Evolutionary conservation across 768 basidiomycete genomes (phyloP).

Genomic region (Galerina sulciceps): DNA sequence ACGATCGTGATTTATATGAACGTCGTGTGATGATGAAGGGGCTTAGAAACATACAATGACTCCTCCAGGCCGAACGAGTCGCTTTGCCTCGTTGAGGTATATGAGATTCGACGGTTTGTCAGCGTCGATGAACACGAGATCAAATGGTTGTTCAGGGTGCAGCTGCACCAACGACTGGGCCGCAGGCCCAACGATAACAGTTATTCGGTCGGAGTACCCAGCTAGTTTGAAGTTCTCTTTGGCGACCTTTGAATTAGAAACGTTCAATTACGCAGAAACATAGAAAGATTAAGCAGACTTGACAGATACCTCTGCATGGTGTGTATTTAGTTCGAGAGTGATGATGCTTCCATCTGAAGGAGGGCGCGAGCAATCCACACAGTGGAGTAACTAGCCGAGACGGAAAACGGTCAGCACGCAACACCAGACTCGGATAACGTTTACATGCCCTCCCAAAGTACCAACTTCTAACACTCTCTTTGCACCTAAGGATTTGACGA

Average conservation of each 20-base stretch:
- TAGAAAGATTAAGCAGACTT: background rate
- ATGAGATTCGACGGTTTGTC: constrained; percentile 60
- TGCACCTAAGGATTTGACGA: constrained; percentile 54
- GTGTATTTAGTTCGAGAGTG: constrained; percentile 50
- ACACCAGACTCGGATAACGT: background rate
- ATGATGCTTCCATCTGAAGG: constrained; percentile 53
- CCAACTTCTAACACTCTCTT: constrained; percentile 68
- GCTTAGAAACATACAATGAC: constrained; percentile 49
- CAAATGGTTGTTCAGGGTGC: constrained; percentile 54
- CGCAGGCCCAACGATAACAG: constrained; percentile 57
- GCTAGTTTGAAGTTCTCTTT: constrained; percentile 58
- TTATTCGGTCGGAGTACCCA: constrained; percentile 51
- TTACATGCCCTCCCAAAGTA: constrained; percentile 62
- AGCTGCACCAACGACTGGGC: constrained; percentile 52
- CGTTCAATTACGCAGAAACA: background rate
- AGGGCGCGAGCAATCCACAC: constrained; percentile 47
- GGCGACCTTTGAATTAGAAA: constrained; percentile 47
- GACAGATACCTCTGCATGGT: constrained; percentile 45
- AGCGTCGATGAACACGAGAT: constrained; percentile 75
- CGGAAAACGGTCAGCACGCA: background rate
- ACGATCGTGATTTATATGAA: background rate
- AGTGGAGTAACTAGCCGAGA: constrained; percentile 40
- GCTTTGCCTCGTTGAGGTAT: constrained; percentile 65
- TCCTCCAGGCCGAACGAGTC: constrained; percentile 61
- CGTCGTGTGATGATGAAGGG: background rate